Percentiles rank a stretch among this genome's conserved stretches.
These are phyloP conservation scores for Teunomyces aglyptinius DNA, from an alignment of 805 yeast genomes.

Conservation along the genomic window DNA sequence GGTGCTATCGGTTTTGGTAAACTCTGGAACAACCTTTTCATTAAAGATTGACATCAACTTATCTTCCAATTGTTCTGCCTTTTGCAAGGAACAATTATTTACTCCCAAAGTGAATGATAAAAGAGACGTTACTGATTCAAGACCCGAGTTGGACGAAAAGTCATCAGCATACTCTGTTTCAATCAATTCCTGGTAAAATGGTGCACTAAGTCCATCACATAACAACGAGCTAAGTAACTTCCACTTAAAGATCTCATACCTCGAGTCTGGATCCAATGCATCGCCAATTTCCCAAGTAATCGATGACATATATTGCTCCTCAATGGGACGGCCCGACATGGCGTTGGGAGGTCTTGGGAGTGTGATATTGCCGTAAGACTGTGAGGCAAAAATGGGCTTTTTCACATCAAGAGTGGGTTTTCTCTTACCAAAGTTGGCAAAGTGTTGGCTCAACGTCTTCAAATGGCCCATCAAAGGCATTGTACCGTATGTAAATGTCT, in stretches of 20 bases:
- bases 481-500: conserved; percentile 84
- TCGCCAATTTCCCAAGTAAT: conserved; percentile 86
- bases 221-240: conserved; percentile 68
- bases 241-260: conserved; percentile 69
- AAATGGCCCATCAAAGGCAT: conserved; percentile 64
- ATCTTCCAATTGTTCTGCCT: conserved; percentile 46
- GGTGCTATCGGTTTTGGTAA: conserved; percentile 18
- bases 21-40: conserved; percentile 35
- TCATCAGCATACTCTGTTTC: conserved; percentile 86
- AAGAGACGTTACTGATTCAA: conserved; percentile 75
- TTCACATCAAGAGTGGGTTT: conserved; percentile 34
- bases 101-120: conserved; percentile 82
- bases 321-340: conserved; percentile 53
- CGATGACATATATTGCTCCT: conserved; percentile 74
- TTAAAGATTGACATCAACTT: conserved; percentile 48
- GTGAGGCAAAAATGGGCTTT: conserved; percentile 44
- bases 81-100: conserved; percentile 61
- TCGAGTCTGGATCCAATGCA: conserved; percentile 51
- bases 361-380: conserved; percentile 13
- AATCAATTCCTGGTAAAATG: conserved; percentile 80
- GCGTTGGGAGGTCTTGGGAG: conserved; percentile 75
- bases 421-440: conserved; percentile 49
- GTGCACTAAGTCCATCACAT: conserved; percentile 90
- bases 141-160: conserved; percentile 82
- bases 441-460: conserved; percentile 50